Percentiles rank a stretch among this genome's conserved stretches.
These are phyloP conservation scores for Salix suchowensis DNA, from an alignment of 345 rosid species.

Conservation along the genomic window DNA sequence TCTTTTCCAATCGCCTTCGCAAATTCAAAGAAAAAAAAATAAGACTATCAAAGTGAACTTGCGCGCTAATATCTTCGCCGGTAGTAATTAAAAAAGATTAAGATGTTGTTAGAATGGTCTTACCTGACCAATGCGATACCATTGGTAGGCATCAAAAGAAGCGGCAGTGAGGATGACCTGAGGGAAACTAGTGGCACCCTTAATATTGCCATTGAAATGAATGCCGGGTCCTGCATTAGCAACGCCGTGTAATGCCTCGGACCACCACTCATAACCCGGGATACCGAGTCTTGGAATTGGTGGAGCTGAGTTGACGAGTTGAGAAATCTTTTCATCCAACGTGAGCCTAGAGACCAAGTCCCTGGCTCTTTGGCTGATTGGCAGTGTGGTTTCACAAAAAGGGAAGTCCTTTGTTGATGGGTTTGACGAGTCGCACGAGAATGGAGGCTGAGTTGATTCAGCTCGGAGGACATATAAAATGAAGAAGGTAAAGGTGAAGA, in stretches of 20 bases:
- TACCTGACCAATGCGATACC: conserved; percentile 90
- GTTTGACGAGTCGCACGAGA: conserved; percentile 16
- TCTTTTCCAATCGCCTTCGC: conserved; percentile 26
- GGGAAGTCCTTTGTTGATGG: conserved; percentile 16
- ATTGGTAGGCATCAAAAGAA: conserved; percentile 58
- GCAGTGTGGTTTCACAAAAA: conserved; percentile 56
- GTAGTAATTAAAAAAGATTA: not conserved
- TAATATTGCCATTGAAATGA: conserved; percentile 47
- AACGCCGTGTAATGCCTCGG: conserved; percentile 87
- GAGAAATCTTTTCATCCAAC: conserved; percentile 73
- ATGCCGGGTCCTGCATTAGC: conserved; percentile 65
- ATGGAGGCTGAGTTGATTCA: conserved; percentile 17
- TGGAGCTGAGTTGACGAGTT: conserved; percentile 66
- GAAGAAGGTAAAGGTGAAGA: not conserved
- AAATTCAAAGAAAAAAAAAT: not conserved
- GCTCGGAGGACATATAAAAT: not conserved
- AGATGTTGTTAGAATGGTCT: not conserved
- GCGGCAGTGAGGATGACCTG: conserved; percentile 80
- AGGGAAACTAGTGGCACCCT: conserved; percentile 83
- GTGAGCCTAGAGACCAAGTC: conserved; percentile 73
- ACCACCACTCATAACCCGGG: conserved; percentile 89
- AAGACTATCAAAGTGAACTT: not conserved
- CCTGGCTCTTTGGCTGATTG: conserved; percentile 47
- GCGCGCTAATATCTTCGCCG: not conserved
- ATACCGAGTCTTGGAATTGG: conserved; percentile 70